Evolutionary conservation across 257 asterid species (phyloP), one percentile per base, ranked within the genome.

Genomic region (Thymus mandschuricus): DNA sequence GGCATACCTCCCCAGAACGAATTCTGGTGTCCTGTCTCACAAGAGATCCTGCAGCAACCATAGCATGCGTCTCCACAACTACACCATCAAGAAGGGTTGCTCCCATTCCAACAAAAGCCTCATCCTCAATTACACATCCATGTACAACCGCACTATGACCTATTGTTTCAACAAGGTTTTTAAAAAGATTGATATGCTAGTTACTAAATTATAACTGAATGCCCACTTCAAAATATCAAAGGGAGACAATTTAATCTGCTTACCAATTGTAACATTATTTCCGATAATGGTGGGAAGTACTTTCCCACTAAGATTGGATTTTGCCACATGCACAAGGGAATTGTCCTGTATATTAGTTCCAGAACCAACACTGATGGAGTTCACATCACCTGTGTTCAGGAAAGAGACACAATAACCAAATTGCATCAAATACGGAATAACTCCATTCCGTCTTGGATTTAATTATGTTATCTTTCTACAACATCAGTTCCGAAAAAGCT

Each of bases 41-140:
- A 69, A 92, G 97, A 31, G 98, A 73, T 50, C 97, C 98, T 0
- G 98, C 97, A 77, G 94, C 96, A 78, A 92, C 97, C 96, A 92
- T 92, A 76, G 94, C 87, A 76, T 88, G 90, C 72, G 86, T 92
- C 73, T 88, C 98, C 15, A 89, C 89, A 73, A 85, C 93, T 33
- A 85, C 98, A 13, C 98, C 98, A 69, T 92, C 98, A 64, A 92
- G 96, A 75, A 89, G 86, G 38, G 81, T 88, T 29, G 96, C 98
- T 73, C 94, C 92, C 96, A 92, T 89, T 41, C 98, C 98, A 74
- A 92, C 87, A 78, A 92, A 89, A 34, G 98, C 89, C 74, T 89
- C 96, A 41, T 92, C 98, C 78, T 92, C 97, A 41, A 92, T 69
- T 46, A 85, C 81, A 83, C 98, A 92, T 50, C 92, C 97, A 80